Evolutionary conservation across 2,329 filamentous ascomycete genomes (phyloP).

Genomic region (Fusarium sp.): DNA sequence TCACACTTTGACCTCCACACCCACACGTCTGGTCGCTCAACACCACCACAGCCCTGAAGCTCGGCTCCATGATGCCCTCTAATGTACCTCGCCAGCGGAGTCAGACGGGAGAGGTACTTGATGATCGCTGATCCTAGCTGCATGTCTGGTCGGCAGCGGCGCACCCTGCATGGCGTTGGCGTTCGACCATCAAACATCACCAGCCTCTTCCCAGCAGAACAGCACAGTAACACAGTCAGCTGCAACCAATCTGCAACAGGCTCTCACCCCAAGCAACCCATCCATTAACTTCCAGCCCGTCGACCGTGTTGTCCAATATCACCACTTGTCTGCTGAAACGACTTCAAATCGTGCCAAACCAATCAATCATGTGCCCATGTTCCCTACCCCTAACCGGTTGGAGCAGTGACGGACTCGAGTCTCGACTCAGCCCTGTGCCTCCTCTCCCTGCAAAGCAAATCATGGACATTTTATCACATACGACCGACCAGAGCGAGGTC

Average conservation of each 20-base stretch:
- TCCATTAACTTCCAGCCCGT: constrained; percentile 1
- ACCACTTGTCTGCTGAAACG: constrained; percentile 9
- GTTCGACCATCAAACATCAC: constrained; percentile 7
- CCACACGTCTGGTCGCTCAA: constrained; percentile 6
- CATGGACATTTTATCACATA: not conserved
- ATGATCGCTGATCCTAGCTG: constrained; percentile 17
- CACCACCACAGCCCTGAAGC: constrained; percentile 8
- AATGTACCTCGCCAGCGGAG: constrained; percentile 4
- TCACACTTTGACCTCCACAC: constrained; percentile 8
- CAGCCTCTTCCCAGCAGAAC: constrained; percentile 4
- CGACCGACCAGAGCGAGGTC: not conserved
- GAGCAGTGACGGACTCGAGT: not conserved
- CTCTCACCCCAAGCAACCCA: constrained; percentile 4
- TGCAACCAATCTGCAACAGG: constrained; percentile 7
- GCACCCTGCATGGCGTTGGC: constrained; percentile 15
- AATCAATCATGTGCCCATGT: constrained; percentile 14
- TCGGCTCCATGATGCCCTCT: not conserved
- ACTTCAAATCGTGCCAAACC: constrained; percentile 15
- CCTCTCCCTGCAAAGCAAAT: not conserved
- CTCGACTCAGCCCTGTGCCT: constrained; percentile 29
- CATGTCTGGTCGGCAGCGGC: constrained; percentile 19
- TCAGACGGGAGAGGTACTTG: constrained; percentile 6
- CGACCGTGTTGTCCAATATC: constrained; percentile 7
- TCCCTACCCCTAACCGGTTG: not conserved
- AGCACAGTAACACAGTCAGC: constrained; percentile 11